Conservation (phyloP, 1,139 yeast species). For the Yamadazyma kanchanaburiensis region DNA sequence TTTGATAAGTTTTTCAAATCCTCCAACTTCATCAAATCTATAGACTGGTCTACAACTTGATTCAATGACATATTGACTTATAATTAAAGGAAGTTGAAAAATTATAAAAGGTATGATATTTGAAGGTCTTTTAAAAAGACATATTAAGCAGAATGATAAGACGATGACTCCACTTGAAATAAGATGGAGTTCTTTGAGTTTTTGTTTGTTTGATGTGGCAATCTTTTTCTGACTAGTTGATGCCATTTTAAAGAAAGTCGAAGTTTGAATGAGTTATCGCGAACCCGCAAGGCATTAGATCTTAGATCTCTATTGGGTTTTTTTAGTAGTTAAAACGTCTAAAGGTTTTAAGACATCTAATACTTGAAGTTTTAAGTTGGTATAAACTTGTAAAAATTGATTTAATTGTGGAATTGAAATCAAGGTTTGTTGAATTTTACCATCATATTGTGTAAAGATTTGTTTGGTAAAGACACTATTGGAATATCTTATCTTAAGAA, state of each 20-base stretch:
- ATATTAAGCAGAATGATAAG: conserved; percentile 27
- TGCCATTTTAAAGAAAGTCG: conserved; percentile 37
- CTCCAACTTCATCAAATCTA: conserved; percentile 33
- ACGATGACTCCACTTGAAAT: conserved; percentile 43
- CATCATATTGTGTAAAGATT: conserved; percentile 39
- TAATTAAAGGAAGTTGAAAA: conserved; percentile 55
- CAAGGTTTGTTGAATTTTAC: conserved; percentile 24
- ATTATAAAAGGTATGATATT: conserved; percentile 50
- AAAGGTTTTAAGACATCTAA: conserved; percentile 6
- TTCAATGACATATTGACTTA: conserved; percentile 57
- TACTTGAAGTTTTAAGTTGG: conserved; percentile 3
- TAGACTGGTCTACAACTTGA: conserved; percentile 63
- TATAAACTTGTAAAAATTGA: conserved; percentile 12
- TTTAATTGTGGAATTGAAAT: conserved; percentile 21
- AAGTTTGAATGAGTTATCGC: too few species aligned
- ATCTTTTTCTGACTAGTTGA: conserved; percentile 60
- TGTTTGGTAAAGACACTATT: conserved; percentile 40
- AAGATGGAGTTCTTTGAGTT: conserved; percentile 54
- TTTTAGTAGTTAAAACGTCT: conserved; percentile 3
- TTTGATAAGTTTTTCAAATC: conserved; percentile 34
- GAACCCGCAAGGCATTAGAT: too few species aligned
- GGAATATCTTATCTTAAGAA: conserved; percentile 45
- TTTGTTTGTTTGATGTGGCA: conserved; percentile 54
- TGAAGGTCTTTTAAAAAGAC: conserved; percentile 51
- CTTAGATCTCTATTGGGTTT: neutral